Evolutionary conservation across 139 green algal species (phyloP).

Genomic region (Astrephomene gubernaculifera): DNA sequence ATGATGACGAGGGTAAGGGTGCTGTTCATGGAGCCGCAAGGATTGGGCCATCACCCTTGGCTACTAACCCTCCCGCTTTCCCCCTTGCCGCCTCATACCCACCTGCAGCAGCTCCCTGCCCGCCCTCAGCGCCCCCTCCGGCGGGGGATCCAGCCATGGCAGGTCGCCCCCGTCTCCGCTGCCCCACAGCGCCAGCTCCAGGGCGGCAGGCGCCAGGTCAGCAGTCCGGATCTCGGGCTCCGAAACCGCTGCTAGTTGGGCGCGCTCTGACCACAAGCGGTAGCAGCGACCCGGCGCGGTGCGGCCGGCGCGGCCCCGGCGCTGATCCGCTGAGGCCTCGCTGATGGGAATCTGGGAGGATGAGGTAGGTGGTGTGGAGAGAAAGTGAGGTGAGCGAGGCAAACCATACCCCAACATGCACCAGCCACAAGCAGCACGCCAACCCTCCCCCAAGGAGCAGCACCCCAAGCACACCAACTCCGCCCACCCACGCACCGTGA

Average conservation of each 20-base stretch:
- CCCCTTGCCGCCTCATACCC: not conserved
- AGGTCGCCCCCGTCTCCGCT: slow-evolving; percentile 46
- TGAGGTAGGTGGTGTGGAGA: not conserved
- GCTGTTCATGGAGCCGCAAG: too few relatives aligned
- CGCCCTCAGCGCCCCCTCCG: slow-evolving; percentile 23
- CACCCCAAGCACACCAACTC: too few relatives aligned
- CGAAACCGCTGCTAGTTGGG: slow-evolving; percentile 37
- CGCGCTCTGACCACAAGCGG: slow-evolving; percentile 63
- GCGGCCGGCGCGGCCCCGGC: slow-evolving; percentile 66
- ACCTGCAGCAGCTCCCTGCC: slow-evolving; percentile 60
- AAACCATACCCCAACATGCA: too few relatives aligned
- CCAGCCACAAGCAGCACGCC: too few relatives aligned
- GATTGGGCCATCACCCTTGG: too few relatives aligned
- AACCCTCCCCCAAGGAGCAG: too few relatives aligned
- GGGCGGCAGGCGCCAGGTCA: slow-evolving; percentile 68
- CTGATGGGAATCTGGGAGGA: slow-evolving; percentile 51
- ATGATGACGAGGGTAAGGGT: too few relatives aligned
- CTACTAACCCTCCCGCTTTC: not conserved
- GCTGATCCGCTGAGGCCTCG: slow-evolving; percentile 66
- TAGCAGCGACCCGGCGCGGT: slow-evolving; percentile 65
- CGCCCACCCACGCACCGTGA: too few relatives aligned
- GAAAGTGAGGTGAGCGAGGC: too few relatives aligned
- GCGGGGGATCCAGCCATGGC: slow-evolving; percentile 74
- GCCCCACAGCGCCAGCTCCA: slow-evolving; percentile 69
- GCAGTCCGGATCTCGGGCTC: slow-evolving; percentile 59